Conservation (phyloP, 78 protist genomes). For the Polysphondylium violaceum region DNA sequence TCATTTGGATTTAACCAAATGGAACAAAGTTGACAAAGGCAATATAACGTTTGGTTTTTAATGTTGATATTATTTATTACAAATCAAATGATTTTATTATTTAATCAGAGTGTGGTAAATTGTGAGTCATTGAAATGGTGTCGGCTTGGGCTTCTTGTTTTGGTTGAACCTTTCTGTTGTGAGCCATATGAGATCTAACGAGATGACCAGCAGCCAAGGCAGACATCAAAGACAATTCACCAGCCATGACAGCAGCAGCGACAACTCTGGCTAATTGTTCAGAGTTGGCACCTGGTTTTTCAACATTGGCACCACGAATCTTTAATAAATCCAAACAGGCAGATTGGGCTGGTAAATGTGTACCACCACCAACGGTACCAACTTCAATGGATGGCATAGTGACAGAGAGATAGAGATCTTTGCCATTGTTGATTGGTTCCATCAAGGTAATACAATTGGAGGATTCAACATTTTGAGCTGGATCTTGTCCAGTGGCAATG, state of each 20-base stretch:
- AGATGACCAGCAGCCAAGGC: conserved; percentile 93
- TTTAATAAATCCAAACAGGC: conserved; percentile 91
- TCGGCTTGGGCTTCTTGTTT: conserved; percentile 63
- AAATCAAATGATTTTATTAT: neutral
- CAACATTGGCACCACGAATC: conserved; percentile 82
- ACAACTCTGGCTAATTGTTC: conserved; percentile 90
- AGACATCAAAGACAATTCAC: conserved; percentile 95
- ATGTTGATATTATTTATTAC: neutral
- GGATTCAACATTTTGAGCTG: conserved; percentile 97
- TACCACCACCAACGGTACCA: conserved; percentile 99
- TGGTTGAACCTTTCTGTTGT: conserved; percentile 87
- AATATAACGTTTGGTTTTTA: neutral
- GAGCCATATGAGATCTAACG: conserved; percentile 88
- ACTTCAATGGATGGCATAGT: conserved; percentile 98
- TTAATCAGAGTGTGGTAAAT: conserved; percentile 77
- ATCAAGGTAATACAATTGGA: conserved; percentile 94
- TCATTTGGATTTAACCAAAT: too few species aligned
- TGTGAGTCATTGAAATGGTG: conserved; percentile 51
- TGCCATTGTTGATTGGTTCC: conserved; percentile 82
- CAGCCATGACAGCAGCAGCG: conserved; percentile 92
- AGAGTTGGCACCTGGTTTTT: conserved; percentile 84
- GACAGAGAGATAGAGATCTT: conserved; percentile 81
- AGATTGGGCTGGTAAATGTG: conserved; percentile 92
- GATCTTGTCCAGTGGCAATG: conserved; percentile 98
- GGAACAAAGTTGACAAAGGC: too few species aligned